Evolutionary conservation across 2,329 filamentous ascomycete species (phyloP).

Genomic region (Aurifilum marmelostoma): DNA sequence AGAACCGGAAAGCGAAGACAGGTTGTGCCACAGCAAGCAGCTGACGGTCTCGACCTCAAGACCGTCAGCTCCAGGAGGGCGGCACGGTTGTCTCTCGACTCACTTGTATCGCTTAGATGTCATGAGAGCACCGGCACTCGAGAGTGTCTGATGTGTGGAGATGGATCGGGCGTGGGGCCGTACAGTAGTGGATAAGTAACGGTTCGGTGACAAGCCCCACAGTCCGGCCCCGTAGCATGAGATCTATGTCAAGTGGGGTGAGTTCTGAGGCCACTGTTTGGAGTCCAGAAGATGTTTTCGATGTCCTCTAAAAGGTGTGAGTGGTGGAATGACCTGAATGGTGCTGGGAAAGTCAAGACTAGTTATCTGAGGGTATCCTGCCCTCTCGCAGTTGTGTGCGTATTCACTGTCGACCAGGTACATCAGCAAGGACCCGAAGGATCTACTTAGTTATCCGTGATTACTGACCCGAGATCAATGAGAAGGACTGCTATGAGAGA

Average conservation of each 20-base stretch:
- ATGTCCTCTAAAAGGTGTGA: neutral
- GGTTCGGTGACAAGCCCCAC: neutral
- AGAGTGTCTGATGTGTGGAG: neutral
- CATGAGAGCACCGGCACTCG: neutral
- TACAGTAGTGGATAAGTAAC: neutral
- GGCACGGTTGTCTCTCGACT: neutral
- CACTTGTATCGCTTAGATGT: neutral
- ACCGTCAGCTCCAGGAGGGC: neutral
- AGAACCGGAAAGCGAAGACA: neutral
- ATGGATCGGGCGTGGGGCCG: conserved; percentile 6
- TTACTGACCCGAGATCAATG: neutral
- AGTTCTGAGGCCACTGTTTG: neutral
- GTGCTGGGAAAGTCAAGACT: neutral
- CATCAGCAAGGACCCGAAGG: neutral
- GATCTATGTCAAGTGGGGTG: neutral
- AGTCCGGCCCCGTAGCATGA: neutral
- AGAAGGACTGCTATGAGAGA: neutral
- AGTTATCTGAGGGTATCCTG: neutral
- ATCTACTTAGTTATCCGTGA: neutral
- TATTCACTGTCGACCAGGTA: neutral
- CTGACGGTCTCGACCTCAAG: neutral
- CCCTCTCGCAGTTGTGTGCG: neutral
- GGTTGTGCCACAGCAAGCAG: neutral
- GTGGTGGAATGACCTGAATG: neutral
- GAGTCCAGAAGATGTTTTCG: neutral